Conservation (phyloP, 2,329 filamentous ascomycete genomes). For the Colletotrichum sidae region DNA sequence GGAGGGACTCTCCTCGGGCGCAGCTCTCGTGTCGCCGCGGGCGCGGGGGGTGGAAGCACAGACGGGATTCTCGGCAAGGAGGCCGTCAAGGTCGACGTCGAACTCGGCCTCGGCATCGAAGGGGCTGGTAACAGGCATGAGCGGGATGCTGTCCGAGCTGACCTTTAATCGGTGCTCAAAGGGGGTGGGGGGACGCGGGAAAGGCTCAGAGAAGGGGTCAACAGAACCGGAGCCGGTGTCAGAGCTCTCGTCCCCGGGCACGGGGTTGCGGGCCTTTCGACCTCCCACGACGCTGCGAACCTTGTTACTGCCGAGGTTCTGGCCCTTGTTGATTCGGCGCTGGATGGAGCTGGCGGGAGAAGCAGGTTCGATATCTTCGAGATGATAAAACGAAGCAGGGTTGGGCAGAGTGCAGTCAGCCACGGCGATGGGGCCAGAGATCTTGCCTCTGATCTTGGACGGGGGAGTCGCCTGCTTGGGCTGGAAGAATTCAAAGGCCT, state of each 20-base stretch:
- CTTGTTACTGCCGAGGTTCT: constrained; percentile 50
- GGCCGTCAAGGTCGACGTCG: constrained; percentile 51
- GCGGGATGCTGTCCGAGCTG: constrained; percentile 26
- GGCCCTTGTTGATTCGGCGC: constrained; percentile 49
- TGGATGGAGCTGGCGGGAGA: constrained; percentile 46
- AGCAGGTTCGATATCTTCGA: constrained; percentile 33
- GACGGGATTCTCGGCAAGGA: constrained; percentile 49
- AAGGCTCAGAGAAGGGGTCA: constrained; percentile 45
- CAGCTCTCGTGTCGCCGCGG: constrained; percentile 12
- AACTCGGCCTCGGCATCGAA: constrained; percentile 54
- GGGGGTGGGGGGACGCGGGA: constrained; percentile 39
- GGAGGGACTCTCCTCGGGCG: constrained; percentile 19
- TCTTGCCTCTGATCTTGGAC: constrained; percentile 30
- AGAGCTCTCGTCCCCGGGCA: constrained; percentile 44
- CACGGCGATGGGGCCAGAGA: constrained; percentile 27
- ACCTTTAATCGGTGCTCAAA: constrained; percentile 40
- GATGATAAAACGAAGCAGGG: constrained; percentile 23
- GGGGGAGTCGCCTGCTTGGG: constrained; percentile 41
- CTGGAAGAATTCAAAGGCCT: constrained; percentile 47
- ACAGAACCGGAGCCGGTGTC: constrained; percentile 42
- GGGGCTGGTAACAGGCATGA: constrained; percentile 33
- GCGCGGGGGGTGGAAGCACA: constrained; percentile 53
- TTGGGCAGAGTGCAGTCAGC: constrained; percentile 21
- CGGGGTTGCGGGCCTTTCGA: constrained; percentile 44
- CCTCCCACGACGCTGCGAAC: constrained; percentile 48